Percentiles rank a stretch among this genome's conserved stretches.
Conservation (phyloP, 306 rosid species). For the Castanospermum australe region DNA sequence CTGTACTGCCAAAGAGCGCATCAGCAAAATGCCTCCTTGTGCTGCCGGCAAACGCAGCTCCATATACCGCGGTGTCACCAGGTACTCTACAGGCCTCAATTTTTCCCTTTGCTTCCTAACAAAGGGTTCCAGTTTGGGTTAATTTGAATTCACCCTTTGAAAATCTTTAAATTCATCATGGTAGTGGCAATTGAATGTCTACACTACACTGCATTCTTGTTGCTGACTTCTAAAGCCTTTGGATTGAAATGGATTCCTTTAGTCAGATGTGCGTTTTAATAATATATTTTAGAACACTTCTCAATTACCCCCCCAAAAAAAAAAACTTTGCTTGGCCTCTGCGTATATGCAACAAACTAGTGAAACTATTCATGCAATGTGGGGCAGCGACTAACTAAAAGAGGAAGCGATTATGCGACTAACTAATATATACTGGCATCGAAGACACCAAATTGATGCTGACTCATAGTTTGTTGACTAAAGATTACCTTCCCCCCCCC, state of each 20-base stretch:
- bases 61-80: conserved; percentile 95
- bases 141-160: neutral
- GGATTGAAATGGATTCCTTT: no score
- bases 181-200: neutral
- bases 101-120: conserved; percentile 11
- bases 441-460: neutral
- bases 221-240: no score
- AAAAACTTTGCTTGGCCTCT: no score
- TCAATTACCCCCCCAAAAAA: no score
- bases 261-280: no score
- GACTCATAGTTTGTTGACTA: neutral
- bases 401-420: no score
- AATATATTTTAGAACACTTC: no score
- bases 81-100: conserved; percentile 41
- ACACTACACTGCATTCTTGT: neutral
- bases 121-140: neutral
- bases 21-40: conserved; percentile 98
- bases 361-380: neutral
- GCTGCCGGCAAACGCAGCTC: conserved; percentile 99
- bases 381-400: neutral
- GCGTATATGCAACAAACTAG: no score
- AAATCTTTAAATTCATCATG: neutral
- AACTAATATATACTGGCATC: neutral
- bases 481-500: neutral
- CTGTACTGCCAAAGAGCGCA: conserved; percentile 95